Evolutionary conservation across 305 asterid genomes (phyloP).

Genomic region (Rubia balearica): DNA sequence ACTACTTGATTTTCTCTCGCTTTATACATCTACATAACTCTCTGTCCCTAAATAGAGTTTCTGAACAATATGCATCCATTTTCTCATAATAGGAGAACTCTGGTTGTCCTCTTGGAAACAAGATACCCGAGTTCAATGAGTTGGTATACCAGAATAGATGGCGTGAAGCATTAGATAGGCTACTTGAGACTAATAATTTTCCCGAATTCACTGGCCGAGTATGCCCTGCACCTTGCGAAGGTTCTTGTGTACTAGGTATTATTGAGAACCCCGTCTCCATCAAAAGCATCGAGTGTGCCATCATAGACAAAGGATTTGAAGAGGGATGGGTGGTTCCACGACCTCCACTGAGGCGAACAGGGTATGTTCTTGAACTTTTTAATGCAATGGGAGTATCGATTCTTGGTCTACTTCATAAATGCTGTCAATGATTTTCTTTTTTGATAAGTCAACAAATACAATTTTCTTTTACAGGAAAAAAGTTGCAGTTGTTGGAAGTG

Average conservation of each 20-base stretch:
- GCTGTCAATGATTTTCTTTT: not conserved
- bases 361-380: conserved; percentile 33
- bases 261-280: conserved; percentile 96
- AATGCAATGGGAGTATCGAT: not conserved
- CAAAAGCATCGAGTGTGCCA: conserved; percentile 88
- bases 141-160: conserved; percentile 96
- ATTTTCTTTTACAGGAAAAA: conserved; percentile 46
- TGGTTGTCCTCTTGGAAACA: conserved; percentile 99
- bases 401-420: too few relatives aligned
- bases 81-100: conserved; percentile 62
- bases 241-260: conserved; percentile 97
- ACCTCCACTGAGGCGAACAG: conserved; percentile 75
- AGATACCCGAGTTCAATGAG: conserved; percentile 97
- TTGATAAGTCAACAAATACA: conserved; percentile 6
- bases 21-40: not conserved
- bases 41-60: not conserved
- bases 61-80: not conserved
- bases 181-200: conserved; percentile 94
- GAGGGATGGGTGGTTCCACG: conserved; percentile 99
- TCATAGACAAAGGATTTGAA: conserved; percentile 91
- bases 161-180: conserved; percentile 99
- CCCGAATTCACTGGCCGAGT: conserved; percentile 99
- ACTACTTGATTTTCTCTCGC: not conserved
- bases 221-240: conserved; percentile 99
- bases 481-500: conserved; percentile 90